Evolutionary conservation across 2,329 filamentous ascomycete genomes (phyloP).

Genomic region (Penicillium freii): DNA sequence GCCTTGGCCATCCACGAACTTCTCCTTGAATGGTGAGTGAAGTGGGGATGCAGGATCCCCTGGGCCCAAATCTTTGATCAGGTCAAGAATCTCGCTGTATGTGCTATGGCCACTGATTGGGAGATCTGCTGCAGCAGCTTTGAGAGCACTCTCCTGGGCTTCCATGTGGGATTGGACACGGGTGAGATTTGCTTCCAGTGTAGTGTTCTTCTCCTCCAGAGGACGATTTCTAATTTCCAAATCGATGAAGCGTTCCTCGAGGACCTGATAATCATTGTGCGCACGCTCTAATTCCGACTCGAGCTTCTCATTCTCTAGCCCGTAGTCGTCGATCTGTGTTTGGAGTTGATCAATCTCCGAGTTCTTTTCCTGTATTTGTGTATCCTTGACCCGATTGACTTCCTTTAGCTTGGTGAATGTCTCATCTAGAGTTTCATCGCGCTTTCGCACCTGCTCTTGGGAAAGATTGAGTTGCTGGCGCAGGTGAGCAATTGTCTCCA

Average conservation of each 20-base stretch:
- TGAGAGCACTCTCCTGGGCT: constrained; percentile 39
- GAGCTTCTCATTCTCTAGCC: constrained; percentile 37
- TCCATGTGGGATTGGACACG: constrained; percentile 37
- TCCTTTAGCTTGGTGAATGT: constrained; percentile 34
- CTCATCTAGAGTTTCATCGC: constrained; percentile 36
- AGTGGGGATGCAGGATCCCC: constrained; percentile 16
- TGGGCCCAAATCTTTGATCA: constrained; percentile 36
- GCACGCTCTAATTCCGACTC: constrained; percentile 35
- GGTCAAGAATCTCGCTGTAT: constrained; percentile 41
- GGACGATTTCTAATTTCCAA: constrained; percentile 38
- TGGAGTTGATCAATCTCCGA: constrained; percentile 39
- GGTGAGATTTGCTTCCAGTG: constrained; percentile 37
- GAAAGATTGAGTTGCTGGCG: constrained; percentile 34
- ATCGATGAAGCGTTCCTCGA: constrained; percentile 36
- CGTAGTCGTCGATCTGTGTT: constrained; percentile 35
- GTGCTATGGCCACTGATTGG: constrained; percentile 35
- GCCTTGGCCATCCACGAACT: constrained; percentile 20
- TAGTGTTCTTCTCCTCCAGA: constrained; percentile 39
- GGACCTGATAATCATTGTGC: constrained; percentile 33
- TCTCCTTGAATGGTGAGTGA: constrained; percentile 17
- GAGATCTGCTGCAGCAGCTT: constrained; percentile 37
- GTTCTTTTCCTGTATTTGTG: constrained; percentile 37
- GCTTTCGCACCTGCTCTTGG: constrained; percentile 37
- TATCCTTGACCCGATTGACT: constrained; percentile 32
- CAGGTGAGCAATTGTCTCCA: constrained; percentile 34